These are phyloP conservation scores for Herpetomonas muscarum DNA, from an alignment of 208 protist genomes.

Conservation along the genomic window DNA sequence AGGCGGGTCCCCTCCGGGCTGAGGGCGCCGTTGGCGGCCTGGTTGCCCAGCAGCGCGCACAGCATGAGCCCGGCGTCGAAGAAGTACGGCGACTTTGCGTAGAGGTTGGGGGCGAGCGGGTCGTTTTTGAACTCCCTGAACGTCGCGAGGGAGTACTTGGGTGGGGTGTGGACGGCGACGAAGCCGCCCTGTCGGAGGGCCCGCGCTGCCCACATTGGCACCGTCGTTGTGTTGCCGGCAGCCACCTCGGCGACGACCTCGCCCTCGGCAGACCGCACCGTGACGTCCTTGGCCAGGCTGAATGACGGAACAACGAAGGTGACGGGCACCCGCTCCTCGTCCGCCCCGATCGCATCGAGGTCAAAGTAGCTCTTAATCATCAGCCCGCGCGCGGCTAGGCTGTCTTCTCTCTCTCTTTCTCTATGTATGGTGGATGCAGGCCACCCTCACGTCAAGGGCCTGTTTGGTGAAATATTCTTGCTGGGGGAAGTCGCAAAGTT, in stretches of 20 bases:
- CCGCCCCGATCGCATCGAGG: conserved; percentile 37
- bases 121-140: conserved; percentile 83
- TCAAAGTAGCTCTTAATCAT: conserved; percentile 83
- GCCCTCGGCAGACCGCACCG: conserved; percentile 29
- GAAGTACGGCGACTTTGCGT: conserved; percentile 62
- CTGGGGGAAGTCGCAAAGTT: too few relatives aligned
- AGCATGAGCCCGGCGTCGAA: conserved; percentile 57
- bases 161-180: conserved; percentile 39
- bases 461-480: too few relatives aligned
- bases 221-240: conserved; percentile 36
- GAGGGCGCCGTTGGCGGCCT: conserved; percentile 26
- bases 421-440: not conserved
- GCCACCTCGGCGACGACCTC: conserved; percentile 37
- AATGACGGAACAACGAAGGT: conserved; percentile 34
- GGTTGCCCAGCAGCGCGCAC: conserved; percentile 45
- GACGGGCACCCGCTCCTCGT: conserved; percentile 36
- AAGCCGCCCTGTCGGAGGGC: conserved; percentile 47
- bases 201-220: conserved; percentile 62
- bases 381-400: too few relatives aligned
- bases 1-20: conserved; percentile 62
- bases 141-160: conserved; percentile 47
- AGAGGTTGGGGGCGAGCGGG: conserved; percentile 54
- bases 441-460: too few relatives aligned
- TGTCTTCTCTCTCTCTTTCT: not conserved
- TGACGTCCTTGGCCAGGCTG: conserved; percentile 28